Evolutionary conservation across 192 early-diverging fungal genomes (phyloP), one percentile per base, ranked within the genome.

Genomic region (Diversispora eburnea): DNA sequence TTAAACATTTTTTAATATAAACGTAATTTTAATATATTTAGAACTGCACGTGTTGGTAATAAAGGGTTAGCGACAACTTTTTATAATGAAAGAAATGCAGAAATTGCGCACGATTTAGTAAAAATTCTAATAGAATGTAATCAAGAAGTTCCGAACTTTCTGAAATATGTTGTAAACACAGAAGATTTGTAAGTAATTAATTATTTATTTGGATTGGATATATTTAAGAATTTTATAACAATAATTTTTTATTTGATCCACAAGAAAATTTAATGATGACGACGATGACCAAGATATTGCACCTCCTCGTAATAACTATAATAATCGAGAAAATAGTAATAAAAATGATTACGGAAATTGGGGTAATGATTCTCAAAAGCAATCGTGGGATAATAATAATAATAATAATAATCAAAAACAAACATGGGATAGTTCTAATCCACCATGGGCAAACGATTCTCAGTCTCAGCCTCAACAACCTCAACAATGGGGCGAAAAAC

Each of bases 11-110:
- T 67, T 5, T 41, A 56, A 9, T 55, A 8, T 43, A 4, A 3
- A 45, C 17, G 2, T 43, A 8, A 7, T 55, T 15, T 39, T 17
- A 56, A 43, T 17, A n/a, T 74, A 19, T 22, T 51, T 74, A 78
- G 87, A 66, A 89, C 88, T 52, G 88, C 85, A 9, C 87, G 88
- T 70, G 87, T 81, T 12, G 88, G 88, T 49, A 89, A 88, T 58
- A 68, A 71, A 33, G 88, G 88, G 63, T 57, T 81, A 1, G 87
- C 87, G 3, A 87, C 87, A 8, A 76, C 84, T 5, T 88, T 88
- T 60, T 86, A 80, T 67, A 89, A 86, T 46, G 55, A 70, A 3
- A 67, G 54, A 5, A 85, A 82, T 55, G 46, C 46, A 41, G 17
- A 48, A 0, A 59, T 88, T 20, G 86, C 86, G 5, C 52, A 75